Conservation (phyloP, 345 rosid species). For the Trapa incisa region DNA sequence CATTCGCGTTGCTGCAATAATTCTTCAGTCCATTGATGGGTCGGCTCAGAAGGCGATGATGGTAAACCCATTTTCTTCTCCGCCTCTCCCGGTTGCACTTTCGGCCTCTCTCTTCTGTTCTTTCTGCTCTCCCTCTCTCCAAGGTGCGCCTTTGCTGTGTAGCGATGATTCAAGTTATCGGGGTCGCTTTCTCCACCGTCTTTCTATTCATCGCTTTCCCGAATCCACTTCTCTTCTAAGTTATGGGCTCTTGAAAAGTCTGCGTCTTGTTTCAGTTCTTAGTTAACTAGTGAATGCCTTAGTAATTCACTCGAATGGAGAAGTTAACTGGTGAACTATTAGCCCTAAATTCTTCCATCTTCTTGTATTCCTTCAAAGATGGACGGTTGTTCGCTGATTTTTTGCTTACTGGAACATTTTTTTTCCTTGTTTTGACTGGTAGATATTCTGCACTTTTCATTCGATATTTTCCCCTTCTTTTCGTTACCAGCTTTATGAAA, state of each 20-base stretch:
- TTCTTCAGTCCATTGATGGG: background rate
- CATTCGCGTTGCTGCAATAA: background rate
- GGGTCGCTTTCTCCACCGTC: too few species aligned
- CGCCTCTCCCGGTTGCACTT: background rate
- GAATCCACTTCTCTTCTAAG: too few species aligned
- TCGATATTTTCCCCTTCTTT: too few species aligned
- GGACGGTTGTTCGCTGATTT: background rate
- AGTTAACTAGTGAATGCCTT: background rate
- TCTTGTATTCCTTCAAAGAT: background rate
- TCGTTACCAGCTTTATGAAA: background rate
- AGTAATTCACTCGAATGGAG: background rate
- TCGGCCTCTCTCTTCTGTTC: background rate
- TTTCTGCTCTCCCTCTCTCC: background rate
- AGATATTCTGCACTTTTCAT: background rate
- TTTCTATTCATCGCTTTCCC: background rate
- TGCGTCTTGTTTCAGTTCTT: background rate
- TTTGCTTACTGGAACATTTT: background rate
- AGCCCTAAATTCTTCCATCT: background rate
- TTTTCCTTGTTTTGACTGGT: conserved; percentile 1
- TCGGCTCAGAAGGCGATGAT: background rate
- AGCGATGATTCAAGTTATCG: background rate
- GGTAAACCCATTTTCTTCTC: background rate
- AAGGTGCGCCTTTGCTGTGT: background rate
- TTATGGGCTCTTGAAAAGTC: background rate
- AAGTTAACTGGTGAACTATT: background rate